Evolutionary conservation across 352 stramenopile species (phyloP).

Genomic region (Peronospora tabacina): DNA sequence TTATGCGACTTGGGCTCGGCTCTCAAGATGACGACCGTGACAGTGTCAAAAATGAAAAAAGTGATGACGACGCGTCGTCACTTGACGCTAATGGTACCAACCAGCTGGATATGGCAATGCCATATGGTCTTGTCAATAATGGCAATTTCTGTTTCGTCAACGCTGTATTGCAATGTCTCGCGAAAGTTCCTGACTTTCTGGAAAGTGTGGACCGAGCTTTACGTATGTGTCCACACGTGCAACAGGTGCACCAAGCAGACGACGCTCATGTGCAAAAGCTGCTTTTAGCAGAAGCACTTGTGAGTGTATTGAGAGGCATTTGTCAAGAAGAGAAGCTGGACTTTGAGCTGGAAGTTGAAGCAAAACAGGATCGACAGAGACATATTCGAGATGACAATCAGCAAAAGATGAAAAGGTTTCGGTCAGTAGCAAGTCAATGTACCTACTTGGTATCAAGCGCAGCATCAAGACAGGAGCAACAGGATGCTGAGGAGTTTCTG

Average conservation of each 20-base stretch:
- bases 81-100: background rate
- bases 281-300: conserved; percentile 23
- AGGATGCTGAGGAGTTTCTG: conserved; percentile 76
- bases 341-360: conserved; percentile 12
- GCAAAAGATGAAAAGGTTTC: conserved; percentile 25
- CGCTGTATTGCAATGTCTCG: conserved; percentile 62
- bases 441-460: conserved; percentile 38
- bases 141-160: conserved; percentile 77
- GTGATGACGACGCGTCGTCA: background rate
- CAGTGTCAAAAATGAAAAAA: conserved; percentile 11
- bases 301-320: conserved; percentile 24
- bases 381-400: conserved; percentile 17
- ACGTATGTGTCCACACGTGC: conserved; percentile 19
- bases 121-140: conserved; percentile 47
- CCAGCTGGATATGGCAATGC: conserved; percentile 9
- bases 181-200: conserved; percentile 36
- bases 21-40: conserved; percentile 3
- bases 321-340: conserved; percentile 8
- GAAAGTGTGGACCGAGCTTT: conserved; percentile 23
- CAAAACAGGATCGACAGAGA: conserved; percentile 6
- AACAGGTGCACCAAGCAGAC: conserved; percentile 16
- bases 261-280: conserved; percentile 21
- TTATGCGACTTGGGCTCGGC: conserved; percentile 33
- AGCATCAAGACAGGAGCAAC: conserved; percentile 50
- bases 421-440: conserved; percentile 35